Conservation (phyloP, 768 basidiomycete species). For the Mrakia frigida region DNA sequence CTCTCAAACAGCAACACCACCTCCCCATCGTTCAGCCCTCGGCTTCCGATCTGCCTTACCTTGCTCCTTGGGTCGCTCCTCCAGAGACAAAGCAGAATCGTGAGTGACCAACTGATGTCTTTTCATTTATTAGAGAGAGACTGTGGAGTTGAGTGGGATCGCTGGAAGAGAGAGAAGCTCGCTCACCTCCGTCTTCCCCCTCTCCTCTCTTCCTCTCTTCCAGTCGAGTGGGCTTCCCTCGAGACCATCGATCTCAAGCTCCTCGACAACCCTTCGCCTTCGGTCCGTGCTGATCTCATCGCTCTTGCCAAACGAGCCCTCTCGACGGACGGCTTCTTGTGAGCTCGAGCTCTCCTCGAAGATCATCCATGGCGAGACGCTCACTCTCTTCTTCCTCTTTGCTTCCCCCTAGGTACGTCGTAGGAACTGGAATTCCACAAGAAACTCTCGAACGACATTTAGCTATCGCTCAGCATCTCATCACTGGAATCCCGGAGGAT, state of each 20-base stretch:
- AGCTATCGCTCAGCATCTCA: constrained; percentile 35
- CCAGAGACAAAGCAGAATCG: neutral
- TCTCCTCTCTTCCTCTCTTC: neutral
- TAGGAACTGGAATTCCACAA: constrained; percentile 35
- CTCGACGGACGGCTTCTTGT: constrained; percentile 35
- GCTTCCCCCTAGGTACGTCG: constrained; percentile 33
- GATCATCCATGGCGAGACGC: no score
- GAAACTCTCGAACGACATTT: constrained; percentile 38
- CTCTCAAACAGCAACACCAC: neutral
- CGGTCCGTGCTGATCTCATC: constrained; percentile 29
- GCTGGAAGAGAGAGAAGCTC: neutral
- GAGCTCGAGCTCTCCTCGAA: no score
- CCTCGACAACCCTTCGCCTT: constrained; percentile 33
- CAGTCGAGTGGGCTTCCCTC: constrained; percentile 34
- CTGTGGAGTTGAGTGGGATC: no score
- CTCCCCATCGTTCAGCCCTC: neutral
- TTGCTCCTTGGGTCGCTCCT: neutral
- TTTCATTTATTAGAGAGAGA: no score
- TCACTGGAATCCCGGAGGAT: constrained; percentile 32
- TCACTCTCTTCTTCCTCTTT: no score
- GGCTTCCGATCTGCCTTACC: neutral
- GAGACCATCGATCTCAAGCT: constrained; percentile 35
- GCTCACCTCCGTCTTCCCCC: neutral
- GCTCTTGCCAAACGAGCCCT: constrained; percentile 35
- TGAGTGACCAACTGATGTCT: neutral